Evolutionary conservation across 148 eudicot genomes (phyloP).

Genomic region (Silene conica): DNA sequence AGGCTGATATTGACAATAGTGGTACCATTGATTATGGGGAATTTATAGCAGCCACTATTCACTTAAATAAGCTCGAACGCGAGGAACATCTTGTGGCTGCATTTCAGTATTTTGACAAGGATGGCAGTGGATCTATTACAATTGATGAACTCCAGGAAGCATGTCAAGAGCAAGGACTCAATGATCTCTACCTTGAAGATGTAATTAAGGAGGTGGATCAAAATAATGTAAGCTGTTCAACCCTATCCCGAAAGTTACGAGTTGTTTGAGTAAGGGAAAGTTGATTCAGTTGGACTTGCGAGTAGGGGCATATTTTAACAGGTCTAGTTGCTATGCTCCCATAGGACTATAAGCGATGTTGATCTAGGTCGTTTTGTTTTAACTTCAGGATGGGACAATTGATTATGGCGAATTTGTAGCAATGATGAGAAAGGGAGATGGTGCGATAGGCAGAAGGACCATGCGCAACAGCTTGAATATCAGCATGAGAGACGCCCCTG

Average conservation of each 20-base stretch:
- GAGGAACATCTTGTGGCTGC: constrained; percentile 94
- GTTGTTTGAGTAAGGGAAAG: neutral
- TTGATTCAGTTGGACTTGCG: neutral
- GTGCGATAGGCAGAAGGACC: constrained; percentile 81
- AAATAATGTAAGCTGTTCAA: constrained; percentile 57
- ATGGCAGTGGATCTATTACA: constrained; percentile 92
- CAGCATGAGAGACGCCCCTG: constrained; percentile 71
- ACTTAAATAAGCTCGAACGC: constrained; percentile 84
- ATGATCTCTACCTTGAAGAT: constrained; percentile 71
- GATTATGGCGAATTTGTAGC: constrained; percentile 97
- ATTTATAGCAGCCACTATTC: constrained; percentile 88
- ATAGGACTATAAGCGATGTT: too few species aligned
- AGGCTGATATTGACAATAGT: constrained; percentile 96
- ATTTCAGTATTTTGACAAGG: constrained; percentile 89
- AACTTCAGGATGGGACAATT: constrained; percentile 72
- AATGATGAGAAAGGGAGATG: constrained; percentile 94
- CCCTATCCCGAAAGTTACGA: neutral
- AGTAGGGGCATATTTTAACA: neutral
- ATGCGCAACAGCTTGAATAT: constrained; percentile 76
- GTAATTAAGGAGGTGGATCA: constrained; percentile 80
- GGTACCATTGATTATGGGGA: constrained; percentile 96
- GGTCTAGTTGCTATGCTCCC: neutral
- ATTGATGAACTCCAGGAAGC: constrained; percentile 92
- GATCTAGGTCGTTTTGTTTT: neutral
- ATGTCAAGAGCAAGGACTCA: constrained; percentile 72